Evolutionary conservation across 257 asterid genomes (phyloP), one percentile per base, ranked within the genome.

Genomic region (Echium plantagineum): DNA sequence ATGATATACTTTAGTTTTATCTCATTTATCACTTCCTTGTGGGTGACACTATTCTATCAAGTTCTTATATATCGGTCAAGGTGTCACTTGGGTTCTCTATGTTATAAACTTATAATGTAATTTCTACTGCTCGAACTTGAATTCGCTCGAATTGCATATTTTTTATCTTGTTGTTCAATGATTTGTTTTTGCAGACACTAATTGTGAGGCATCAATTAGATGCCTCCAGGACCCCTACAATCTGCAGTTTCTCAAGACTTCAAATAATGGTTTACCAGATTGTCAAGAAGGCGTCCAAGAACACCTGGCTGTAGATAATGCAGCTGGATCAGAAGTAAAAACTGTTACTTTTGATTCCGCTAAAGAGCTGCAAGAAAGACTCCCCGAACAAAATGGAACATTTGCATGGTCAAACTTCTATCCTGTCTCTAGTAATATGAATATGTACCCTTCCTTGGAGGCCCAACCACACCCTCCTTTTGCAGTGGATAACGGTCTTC

Each of bases 171-270:
- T 18, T 19, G 20, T 26, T 22, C 35, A 53, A 10, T n/a, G 55
- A 61, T 67, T 42, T 66, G 30, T 67, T 53, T 15, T 60, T 73
- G 76, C 87, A 83, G 94, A 76, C 78, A 66, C 77, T 61, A 31
- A 71, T 76, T 73, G 79, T 48, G 94, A 79, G 88, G 83, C 90
- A 67, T 71, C 86, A 15, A 52, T 73, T 57, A 85, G 71, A 70
- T 71, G 85, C 84, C 77, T 79, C 77, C 86, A 70, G 60, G 79
- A 66, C 70, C 82, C 83, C 35, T 77, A 73, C 74, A 65, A 60
- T 61, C 63, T 66, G 63, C 82, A 83, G 46, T 71, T 66, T 62
- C 81, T 66, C 70, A 71, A 69, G 72, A 59, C 74, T 26, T 66
- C 71, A 22, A 38, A 63, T 70, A 80, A 79, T 70, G 87, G 76